These are phyloP conservation scores for Paraphaeosphaeria minitans DNA, from an alignment of 2,329 filamentous ascomycete genomes.

Conservation along the genomic window DNA sequence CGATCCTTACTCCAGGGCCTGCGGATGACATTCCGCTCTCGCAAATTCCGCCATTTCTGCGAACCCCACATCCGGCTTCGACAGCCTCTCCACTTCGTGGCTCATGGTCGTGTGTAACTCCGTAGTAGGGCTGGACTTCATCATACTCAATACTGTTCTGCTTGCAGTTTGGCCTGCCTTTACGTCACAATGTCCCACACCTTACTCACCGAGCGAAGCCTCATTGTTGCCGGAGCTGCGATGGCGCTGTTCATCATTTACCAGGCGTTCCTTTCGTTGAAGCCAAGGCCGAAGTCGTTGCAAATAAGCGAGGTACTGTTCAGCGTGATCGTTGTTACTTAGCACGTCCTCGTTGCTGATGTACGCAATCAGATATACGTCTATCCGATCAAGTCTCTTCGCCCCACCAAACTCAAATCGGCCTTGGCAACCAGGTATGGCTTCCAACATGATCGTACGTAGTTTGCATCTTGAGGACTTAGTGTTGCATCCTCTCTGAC, in stretches of 20 bases:
- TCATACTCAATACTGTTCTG: not conserved
- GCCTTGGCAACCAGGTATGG: conserved; percentile 52
- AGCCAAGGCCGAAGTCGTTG: conserved; percentile 7
- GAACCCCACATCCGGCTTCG: conserved; percentile 1
- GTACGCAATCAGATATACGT: conserved; percentile 42
- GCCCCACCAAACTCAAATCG: conserved; percentile 44
- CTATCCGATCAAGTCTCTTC: conserved; percentile 56
- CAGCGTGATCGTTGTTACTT: not conserved
- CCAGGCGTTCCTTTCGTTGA: not conserved
- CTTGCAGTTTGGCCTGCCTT: not conserved
- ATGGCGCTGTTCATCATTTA: conserved; percentile 5
- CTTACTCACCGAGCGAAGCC: not conserved
- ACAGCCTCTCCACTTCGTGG: not conserved
- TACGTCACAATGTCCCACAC: conserved; percentile 5
- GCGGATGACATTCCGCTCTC: not conserved
- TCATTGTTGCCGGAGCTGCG: conserved; percentile 2
- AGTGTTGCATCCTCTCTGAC: conserved; percentile 2
- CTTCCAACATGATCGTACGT: conserved; percentile 51
- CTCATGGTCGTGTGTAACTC: not conserved
- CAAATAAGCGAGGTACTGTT: conserved; percentile 14
- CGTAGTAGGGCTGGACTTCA: not conserved
- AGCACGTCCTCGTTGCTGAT: not conserved
- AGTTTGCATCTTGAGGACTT: not conserved
- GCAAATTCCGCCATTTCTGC: not conserved
- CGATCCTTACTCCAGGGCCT: too few species aligned